phyloP scores from a whole-genome alignment of 345 rosid genomes.

The Litchi chinensis region DNA sequence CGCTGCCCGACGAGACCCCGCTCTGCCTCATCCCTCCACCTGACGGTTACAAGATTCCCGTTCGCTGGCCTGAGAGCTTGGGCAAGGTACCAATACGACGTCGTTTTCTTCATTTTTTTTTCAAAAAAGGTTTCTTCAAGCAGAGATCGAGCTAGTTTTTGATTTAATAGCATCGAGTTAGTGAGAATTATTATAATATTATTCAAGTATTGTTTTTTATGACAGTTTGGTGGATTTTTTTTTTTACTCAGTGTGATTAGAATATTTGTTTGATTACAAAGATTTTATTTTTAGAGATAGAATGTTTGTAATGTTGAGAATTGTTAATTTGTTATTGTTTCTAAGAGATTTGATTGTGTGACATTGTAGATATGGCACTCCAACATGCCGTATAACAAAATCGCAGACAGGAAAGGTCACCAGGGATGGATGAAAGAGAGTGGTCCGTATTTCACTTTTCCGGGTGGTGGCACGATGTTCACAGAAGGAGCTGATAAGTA shows the following conservation, averaged over 20 bases:
- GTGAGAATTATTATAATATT: not conserved
- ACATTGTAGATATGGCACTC: slow-evolving; percentile 89
- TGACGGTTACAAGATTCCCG: slow-evolving; percentile 70
- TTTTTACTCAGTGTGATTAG: not conserved
- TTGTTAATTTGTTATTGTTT: not conserved
- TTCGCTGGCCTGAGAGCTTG: slow-evolving; percentile 89
- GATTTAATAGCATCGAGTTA: not conserved
- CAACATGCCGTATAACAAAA: slow-evolving; percentile 95
- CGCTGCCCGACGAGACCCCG: slow-evolving; percentile 67
- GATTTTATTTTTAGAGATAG: not conserved
- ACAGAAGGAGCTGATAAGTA: slow-evolving; percentile 91
- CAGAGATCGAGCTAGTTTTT: not conserved
- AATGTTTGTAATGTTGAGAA: not conserved
- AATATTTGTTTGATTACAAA: not conserved
- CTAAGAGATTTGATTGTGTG: not conserved
- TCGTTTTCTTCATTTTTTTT: not conserved
- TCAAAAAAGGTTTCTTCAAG: not conserved
- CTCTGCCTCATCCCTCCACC: slow-evolving; percentile 96
- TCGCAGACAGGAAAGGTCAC: slow-evolving; percentile 97
- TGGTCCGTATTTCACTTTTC: slow-evolving; percentile 80
- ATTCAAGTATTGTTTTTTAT: not conserved
- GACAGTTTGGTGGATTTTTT: not conserved
- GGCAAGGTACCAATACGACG: slow-evolving; percentile 55
- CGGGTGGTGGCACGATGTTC: slow-evolving; percentile 99
- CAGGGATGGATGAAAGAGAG: slow-evolving; percentile 99